Evolutionary conservation across 352 stramenopile genomes (phyloP).

Genomic region (Globisporangium cystogenes): DNA sequence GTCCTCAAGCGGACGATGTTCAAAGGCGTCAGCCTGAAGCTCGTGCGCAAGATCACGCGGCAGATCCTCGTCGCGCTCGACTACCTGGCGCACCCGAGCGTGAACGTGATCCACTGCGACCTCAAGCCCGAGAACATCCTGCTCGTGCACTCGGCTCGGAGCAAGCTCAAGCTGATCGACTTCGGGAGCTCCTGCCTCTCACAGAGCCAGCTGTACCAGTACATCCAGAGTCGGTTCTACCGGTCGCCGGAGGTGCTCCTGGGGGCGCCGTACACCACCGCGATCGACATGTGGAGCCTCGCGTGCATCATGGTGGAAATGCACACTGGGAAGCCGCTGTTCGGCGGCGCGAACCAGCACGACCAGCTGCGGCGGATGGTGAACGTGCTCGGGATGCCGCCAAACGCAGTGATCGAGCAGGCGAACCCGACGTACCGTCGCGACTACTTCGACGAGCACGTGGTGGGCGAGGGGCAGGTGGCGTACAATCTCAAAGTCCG

Average conservation of each 20-base stretch:
- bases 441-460: conserved; percentile 92
- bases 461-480: conserved; percentile 43
- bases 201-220: conserved; percentile 95
- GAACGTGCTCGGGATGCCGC: conserved; percentile 92
- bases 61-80: conserved; percentile 92
- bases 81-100: conserved; percentile 85
- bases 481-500: conserved; percentile 66
- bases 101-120: conserved; percentile 99
- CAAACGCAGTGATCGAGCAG: conserved; percentile 87
- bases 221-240: conserved; percentile 99
- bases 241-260: conserved; percentile 86
- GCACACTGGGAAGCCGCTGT: conserved; percentile 97
- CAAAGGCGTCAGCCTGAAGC: conserved; percentile 88
- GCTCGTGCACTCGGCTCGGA: conserved; percentile 90
- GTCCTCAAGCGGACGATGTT: conserved; percentile 94
- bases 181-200: conserved; percentile 97
- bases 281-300: conserved; percentile 90
- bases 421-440: conserved; percentile 73
- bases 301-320: conserved; percentile 94
- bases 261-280: conserved; percentile 72
- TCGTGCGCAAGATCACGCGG: conserved; percentile 94
- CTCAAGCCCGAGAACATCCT: conserved; percentile 99
- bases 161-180: conserved; percentile 98
- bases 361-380: conserved; percentile 98
- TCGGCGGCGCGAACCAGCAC: conserved; percentile 93